Conservation (phyloP, 192 early-diverging fungal genomes). For the Entomortierella parvispora region DNA sequence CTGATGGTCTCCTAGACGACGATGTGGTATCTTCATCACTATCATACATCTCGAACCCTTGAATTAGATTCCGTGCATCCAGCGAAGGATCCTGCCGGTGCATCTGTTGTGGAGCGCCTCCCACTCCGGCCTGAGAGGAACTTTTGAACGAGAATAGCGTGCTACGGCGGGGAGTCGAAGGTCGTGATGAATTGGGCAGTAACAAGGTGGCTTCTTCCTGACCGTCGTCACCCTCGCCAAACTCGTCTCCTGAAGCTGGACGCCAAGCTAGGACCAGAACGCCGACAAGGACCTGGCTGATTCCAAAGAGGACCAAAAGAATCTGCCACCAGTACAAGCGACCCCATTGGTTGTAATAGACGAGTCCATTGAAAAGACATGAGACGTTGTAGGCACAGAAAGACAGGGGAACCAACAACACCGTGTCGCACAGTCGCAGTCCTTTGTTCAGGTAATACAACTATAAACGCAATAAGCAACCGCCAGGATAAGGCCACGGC, state of each 20-base stretch:
- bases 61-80: conserved; percentile 33
- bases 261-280: conserved; percentile 75
- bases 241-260: conserved; percentile 24
- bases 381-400: conserved; percentile 81
- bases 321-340: conserved; percentile 69
- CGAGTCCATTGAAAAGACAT: conserved; percentile 79
- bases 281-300: conserved; percentile 69
- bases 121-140: conserved; percentile 1
- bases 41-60: conserved; percentile 49
- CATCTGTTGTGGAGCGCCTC: conserved; percentile 10
- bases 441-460: conserved; percentile 84
- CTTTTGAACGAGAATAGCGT: conserved; percentile 36
- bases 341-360: conserved; percentile 80
- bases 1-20: neutral
- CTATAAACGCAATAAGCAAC: conserved; percentile 51
- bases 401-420: conserved; percentile 77
- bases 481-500: neutral
- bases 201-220: conserved; percentile 31
- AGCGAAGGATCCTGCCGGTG: conserved; percentile 14
- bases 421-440: conserved; percentile 76
- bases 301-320: conserved; percentile 72
- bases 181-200: conserved; percentile 31
- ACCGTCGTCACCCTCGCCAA: conserved; percentile 14
- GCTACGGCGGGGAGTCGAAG: conserved; percentile 26
- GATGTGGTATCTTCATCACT: conserved; percentile 28